These are phyloP conservation scores for Toxicodendron radicans DNA, from an alignment of 345 rosid genomes.

Conservation along the genomic window DNA sequence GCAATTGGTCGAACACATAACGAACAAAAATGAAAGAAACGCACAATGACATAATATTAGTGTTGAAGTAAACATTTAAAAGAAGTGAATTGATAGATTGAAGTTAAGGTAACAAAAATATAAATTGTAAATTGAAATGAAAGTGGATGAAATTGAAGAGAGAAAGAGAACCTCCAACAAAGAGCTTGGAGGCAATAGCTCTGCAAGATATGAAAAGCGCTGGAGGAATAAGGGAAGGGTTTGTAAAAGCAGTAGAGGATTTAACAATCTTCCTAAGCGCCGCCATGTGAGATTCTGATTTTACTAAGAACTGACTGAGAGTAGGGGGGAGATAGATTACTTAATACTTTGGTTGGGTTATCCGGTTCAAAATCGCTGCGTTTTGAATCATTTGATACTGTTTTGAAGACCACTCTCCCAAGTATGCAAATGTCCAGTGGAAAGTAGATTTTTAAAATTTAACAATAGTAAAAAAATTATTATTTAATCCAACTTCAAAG, in stretches of 20 bases:
- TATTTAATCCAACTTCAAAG: too few relatives aligned
- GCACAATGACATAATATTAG: background rate
- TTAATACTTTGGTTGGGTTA: too few relatives aligned
- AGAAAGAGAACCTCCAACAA: constrained; percentile 58
- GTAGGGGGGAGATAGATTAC: background rate
- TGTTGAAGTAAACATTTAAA: too few relatives aligned
- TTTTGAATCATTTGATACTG: too few relatives aligned
- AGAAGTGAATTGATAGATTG: background rate
- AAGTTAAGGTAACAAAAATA: background rate
- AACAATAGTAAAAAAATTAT: too few relatives aligned
- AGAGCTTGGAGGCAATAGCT: constrained; percentile 71
- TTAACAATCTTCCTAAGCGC: constrained; percentile 50
- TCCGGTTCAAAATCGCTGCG: too few relatives aligned
- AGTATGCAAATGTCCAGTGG: too few relatives aligned
- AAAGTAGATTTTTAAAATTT: too few relatives aligned
- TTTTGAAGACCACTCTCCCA: too few relatives aligned
- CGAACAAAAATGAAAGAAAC: background rate
- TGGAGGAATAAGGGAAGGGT: constrained; percentile 31
- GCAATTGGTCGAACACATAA: constrained; percentile 7
- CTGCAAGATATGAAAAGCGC: constrained; percentile 41
- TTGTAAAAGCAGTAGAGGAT: background rate
- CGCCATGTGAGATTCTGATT: constrained; percentile 11
- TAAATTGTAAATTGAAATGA: background rate
- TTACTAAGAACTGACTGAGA: background rate
- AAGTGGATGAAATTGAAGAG: background rate